Base-by-base conservation (phyloP, 805 yeast species). In the Yarrowia osloensis region DNA sequence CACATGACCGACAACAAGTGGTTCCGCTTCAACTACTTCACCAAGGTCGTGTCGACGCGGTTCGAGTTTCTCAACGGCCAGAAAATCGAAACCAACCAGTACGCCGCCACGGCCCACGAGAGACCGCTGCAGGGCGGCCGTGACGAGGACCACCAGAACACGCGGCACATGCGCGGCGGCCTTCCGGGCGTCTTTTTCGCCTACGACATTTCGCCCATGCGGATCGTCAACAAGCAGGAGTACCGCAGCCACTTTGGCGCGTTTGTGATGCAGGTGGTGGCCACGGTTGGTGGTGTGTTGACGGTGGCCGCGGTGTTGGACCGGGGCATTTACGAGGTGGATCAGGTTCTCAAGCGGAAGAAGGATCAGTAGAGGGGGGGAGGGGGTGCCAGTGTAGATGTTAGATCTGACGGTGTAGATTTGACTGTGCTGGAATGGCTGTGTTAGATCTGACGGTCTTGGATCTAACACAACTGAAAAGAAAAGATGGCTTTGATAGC, bases 191-290 rank as follows among this genome's bases (percentile, higher is more conserved):
- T 92, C 3, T 91, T 87, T 76, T 85, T 95, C 79, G 81, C 87
- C 72, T 93, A 93, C 78, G 98, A 95, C 73, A 92, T 95, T 76
- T 88, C 96, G 67, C 97, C 98, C 12, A 81, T 95, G 81, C 91
- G 92, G 75, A 92, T 95, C 63, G 90, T 93, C 73, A 91, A 94
- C 78, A 82, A 85, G 68, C 96, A 95, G 77, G 87, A 79, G 57
- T 81, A 81, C 68, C 75, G 85, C 67, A 88, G 87, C 75, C 83
- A 95, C 1, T 89, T 95, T 88, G 88, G 93, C 33, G 90, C 92
- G 1, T 92, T 93, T 74, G 73, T 91, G 28, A 79, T 92, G 68
- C 91, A 93, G 39, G 90, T 90, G 29, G 86, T 95, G 71, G 89
- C 97, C 67, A 91, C 96, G 8, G 83, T 94, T 46, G 98, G 98